Base-by-base conservation (phyloP, 2,329 filamentous ascomycete species). In the Coniochaeta sp. region DNA sequence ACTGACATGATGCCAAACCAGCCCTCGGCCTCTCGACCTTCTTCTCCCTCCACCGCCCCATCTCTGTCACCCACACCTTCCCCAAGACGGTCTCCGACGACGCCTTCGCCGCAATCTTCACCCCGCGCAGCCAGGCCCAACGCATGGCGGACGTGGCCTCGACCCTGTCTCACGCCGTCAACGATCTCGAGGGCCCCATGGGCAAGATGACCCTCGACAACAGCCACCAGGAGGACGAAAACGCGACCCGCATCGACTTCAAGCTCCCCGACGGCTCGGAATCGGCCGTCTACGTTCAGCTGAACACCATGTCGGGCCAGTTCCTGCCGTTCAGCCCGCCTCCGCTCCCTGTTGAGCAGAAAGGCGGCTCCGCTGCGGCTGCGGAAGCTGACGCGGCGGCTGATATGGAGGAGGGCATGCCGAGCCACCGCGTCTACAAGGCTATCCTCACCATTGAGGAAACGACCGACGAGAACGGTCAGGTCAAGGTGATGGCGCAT, bases 11-110 rank as follows among this genome's bases (percentile, higher is more conserved):
- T 34, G 14, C 31, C 12, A 36, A 57, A 26, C 36, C 66, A 98
- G 95, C 96, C 70, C 83, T 98, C 63, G 88, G 89, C 64, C 81
- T 96, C 54, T 95, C 93, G 8, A 89, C 89, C 57, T 98, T 99
- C 81, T 98, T 98, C 80, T 96, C 93, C 64, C 89, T 96, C 66
- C 91, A 99, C 76, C 88, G 95, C 63, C 95, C 95, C 54, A 93
- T 99, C 70, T 96, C 91, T 60, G 86, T 97, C 65, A 92, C 88
- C 57, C 87, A 88, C 67, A 88, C 89, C 66, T 88, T 96, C 70
- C 95, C 89, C 60, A 86, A 84, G 67, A 79, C 82, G 22, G 83
- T 92, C 54, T 86, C 84, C 58, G 81, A 89, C 63, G 88, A 90
- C 70, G 82, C 88, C 57, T 97, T 98, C 74, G 88, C 90, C 63